Base-by-base conservation (phyloP, 2,329 filamentous ascomycete species). In the Massarina eburnea region DNA sequence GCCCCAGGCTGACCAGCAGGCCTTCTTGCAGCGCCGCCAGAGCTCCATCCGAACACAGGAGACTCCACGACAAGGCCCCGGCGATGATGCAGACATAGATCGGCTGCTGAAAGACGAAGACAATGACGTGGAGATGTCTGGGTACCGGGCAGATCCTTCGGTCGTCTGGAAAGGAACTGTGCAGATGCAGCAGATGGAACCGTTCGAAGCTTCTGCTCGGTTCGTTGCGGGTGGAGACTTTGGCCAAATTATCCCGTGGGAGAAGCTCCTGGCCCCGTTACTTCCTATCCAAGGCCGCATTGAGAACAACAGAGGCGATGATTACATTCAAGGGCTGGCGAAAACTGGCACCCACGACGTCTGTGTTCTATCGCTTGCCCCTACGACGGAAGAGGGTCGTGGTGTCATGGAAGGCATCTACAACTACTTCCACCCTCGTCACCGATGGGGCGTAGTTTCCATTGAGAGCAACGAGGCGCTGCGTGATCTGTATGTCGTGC, bases 401-500 rank as follows among this genome's bases (percentile, higher is more conserved):
- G 76, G 77, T 22, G 71, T 77, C 6, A 95, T 95, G 62, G 79
- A 87, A 52, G 80, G 81, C 15, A 77, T 97, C n/a, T 89, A 91
- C 60, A 81, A 91, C 41, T 97, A 99, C 72, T 97, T 99, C 65
- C 77, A 84, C 33, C 80, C 79, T 40, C 89, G 92, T 62, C 82
- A 88, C 54, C 81, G 91, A 26, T 99, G 95, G 67, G 92, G 91
- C 17, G 92, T 97, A 1, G 80, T 96, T 6, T 65, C 64, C 6
- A 52, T 64, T 4, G 48, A 55, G 12, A 85, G 85, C 12, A 88
- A 92, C 63, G 80, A 83, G 17, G 86, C 90, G 49, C 87, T 96
- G 39, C 86, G 91, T 48, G 92, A 97, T 64, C 89, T 91, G 1
- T 97, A 97, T 67, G 80, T 97, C 24, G 86, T 96, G 8, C 92